Conservation (phyloP, 169 alveolate species). For the Plasmodium adleri region DNA sequence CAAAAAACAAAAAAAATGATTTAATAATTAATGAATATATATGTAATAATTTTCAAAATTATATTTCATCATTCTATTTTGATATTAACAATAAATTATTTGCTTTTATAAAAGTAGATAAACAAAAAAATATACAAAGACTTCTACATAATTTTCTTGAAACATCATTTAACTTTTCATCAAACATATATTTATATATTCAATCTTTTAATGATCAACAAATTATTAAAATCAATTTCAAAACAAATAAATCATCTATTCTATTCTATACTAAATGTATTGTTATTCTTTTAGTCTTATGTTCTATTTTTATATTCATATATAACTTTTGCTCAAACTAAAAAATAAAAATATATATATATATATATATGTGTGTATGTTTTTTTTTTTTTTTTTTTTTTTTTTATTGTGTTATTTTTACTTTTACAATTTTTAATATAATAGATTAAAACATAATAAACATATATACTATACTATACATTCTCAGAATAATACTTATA, state of each 20-base stretch:
- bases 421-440: no score
- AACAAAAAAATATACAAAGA: slow-evolving; percentile 6
- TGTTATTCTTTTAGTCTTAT: slow-evolving; percentile 1
- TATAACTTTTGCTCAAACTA: slow-evolving; percentile 3
- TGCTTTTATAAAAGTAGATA: slow-evolving; percentile 35
- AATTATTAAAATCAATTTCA: slow-evolving; percentile 24
- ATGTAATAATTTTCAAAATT: slow-evolving; percentile 13
- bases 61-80: slow-evolving; percentile 16
- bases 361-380: not conserved
- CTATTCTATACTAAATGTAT: not conserved
- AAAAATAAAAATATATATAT: not conserved
- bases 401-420: no score
- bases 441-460: no score
- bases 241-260: slow-evolving; percentile 12
- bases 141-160: slow-evolving; percentile 25
- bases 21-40: slow-evolving; percentile 12
- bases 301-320: not conserved
- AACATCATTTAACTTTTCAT: slow-evolving; percentile 3
- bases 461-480: no score
- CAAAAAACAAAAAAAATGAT: not conserved
- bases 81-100: slow-evolving; percentile 31
- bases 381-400: not conserved
- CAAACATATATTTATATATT: slow-evolving; percentile 37
- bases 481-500: no score
- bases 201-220: slow-evolving; percentile 23